These are phyloP conservation scores for Xerocomus amazonicus DNA, from an alignment of 1,284 basidiomycete genomes.

Conservation along the genomic window DNA sequence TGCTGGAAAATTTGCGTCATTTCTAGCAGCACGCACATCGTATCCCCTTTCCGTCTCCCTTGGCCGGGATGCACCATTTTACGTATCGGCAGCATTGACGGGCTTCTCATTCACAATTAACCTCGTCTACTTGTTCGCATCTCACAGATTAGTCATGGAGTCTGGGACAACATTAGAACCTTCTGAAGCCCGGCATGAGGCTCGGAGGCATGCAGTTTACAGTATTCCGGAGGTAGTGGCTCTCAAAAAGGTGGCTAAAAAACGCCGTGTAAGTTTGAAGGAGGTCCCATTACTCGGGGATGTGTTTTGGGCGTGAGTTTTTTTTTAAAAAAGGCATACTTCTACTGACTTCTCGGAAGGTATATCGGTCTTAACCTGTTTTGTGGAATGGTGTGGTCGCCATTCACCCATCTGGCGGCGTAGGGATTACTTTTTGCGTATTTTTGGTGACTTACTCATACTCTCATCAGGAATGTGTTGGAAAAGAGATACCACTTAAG, in stretches of 20 bases:
- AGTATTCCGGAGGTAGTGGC: conserved; percentile 57
- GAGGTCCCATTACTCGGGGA: conserved; percentile 69
- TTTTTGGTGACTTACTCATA: conserved; percentile 4
- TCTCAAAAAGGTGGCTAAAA: conserved; percentile 61
- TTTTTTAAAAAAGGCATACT: neutral
- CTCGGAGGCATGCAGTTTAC: conserved; percentile 39
- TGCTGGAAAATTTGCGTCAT: conserved; percentile 73
- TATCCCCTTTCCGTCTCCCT: conserved; percentile 70
- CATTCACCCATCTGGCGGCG: conserved; percentile 75
- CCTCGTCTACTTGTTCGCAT: conserved; percentile 58
- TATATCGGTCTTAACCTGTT: conserved; percentile 70
- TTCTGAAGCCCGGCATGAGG: conserved; percentile 56
- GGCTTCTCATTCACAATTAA: conserved; percentile 66
- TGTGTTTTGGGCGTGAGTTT: conserved; percentile 72
- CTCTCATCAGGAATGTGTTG: conserved; percentile 59
- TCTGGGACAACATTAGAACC: conserved; percentile 62
- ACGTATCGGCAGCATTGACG: conserved; percentile 61
- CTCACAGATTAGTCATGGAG: conserved; percentile 58
- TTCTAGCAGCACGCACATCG: conserved; percentile 68
- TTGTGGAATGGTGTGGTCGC: conserved; percentile 76
- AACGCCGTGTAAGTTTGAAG: conserved; percentile 55
- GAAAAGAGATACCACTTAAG: conserved; percentile 61
- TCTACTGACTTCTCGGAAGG: conserved; percentile 34
- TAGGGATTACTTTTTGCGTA: conserved; percentile 34
- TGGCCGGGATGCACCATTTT: conserved; percentile 71